Percentiles rank a stretch among this genome's conserved stretches.
Evolutionary conservation across 305 asterid species (phyloP).

Genomic region (Vinca major): DNA sequence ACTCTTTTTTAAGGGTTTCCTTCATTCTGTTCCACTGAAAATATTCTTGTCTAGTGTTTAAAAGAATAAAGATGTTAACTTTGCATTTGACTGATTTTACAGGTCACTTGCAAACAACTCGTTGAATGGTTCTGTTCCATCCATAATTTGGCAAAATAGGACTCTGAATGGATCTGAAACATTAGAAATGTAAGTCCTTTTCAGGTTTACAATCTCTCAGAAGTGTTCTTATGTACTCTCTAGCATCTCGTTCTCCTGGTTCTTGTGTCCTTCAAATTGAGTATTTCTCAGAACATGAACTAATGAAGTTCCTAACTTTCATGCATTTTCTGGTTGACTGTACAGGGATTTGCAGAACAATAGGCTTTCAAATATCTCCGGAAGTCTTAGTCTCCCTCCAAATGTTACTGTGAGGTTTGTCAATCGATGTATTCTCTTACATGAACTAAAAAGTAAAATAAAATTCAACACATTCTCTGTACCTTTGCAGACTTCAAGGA

Average conservation of each 20-base stretch:
- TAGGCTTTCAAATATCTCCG: constrained; percentile 44
- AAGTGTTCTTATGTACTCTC: neutral
- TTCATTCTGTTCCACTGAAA: neutral
- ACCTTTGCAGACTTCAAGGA: constrained; percentile 68
- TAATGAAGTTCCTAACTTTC: neutral
- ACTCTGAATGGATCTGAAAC: constrained; percentile 48
- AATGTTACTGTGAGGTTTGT: constrained; percentile 65
- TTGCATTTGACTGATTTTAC: constrained; percentile 20
- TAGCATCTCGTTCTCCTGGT: neutral
- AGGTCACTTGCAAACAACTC: constrained; percentile 75
- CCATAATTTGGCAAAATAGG: constrained; percentile 73
- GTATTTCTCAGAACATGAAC: neutral
- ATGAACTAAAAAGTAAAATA: no score
- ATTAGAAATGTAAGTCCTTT: constrained; percentile 57
- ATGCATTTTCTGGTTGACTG: constrained; percentile 7
- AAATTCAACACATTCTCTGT: neutral
- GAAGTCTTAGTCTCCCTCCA: constrained; percentile 31
- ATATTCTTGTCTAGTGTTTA: constrained; percentile 1
- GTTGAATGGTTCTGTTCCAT: constrained; percentile 71
- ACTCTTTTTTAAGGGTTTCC: neutral
- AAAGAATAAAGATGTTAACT: constrained; percentile 6
- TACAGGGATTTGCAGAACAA: constrained; percentile 81
- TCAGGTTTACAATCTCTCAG: constrained; percentile 7
- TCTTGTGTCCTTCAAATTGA: neutral
- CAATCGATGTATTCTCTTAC: constrained; percentile 7